phyloP scores from a whole-genome alignment of 2,329 filamentous ascomycete genomes.

The Fusarium camptoceras region DNA sequence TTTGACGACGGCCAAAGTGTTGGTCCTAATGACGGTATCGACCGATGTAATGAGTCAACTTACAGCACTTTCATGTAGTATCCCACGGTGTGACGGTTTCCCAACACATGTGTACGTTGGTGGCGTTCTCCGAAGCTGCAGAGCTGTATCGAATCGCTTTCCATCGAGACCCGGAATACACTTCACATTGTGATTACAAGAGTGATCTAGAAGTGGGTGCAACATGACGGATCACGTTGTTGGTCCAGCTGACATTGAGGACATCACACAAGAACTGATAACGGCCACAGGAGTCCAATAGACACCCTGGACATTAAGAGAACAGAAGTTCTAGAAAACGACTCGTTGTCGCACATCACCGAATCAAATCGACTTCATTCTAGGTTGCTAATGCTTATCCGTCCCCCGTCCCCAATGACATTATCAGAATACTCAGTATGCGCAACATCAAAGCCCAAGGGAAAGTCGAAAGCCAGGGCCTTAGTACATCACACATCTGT shows the following conservation, averaged over 20 bases:
- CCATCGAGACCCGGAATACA: neutral
- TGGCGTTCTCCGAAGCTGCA: slow-evolving; percentile 11
- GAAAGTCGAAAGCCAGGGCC: slow-evolving; percentile 31
- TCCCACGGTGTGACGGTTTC: neutral
- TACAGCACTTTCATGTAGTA: neutral
- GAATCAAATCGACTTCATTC: slow-evolving; percentile 37
- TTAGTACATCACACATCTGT: slow-evolving; percentile 38
- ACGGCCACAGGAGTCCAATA: neutral
- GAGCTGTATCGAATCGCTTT: neutral
- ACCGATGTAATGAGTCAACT: neutral
- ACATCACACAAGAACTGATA: neutral
- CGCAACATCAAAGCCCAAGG: slow-evolving; percentile 26
- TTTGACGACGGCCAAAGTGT: neutral
- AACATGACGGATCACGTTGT: neutral
- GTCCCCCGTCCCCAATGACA: slow-evolving; percentile 11
- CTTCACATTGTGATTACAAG: neutral
- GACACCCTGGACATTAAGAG: neutral
- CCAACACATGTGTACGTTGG: slow-evolving; percentile 9
- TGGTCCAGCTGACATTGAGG: neutral
- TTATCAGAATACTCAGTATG: slow-evolving; percentile 27
- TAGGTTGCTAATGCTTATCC: slow-evolving; percentile 28
- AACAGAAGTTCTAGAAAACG: neutral
- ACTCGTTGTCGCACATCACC: slow-evolving; percentile 7
- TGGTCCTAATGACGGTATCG: neutral
- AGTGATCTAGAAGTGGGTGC: neutral